These are phyloP conservation scores for Chiua virens DNA, from an alignment of 768 basidiomycete species.

Conservation along the genomic window DNA sequence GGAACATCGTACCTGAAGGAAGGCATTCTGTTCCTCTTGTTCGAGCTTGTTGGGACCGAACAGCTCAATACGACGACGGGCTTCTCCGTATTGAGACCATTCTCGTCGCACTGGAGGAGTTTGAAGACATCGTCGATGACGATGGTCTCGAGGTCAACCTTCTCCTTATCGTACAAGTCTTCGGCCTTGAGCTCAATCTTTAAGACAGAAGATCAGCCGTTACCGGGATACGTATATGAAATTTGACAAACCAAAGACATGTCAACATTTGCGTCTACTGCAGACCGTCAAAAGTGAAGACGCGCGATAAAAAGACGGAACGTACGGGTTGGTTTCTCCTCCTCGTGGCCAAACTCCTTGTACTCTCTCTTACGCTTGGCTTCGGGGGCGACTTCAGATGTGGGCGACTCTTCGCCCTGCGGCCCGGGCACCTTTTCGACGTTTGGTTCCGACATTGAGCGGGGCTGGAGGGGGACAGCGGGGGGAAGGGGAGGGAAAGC, in stretches of 20 bases:
- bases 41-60: conserved; percentile 98
- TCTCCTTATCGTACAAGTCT: conserved; percentile 97
- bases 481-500: conserved; percentile 8
- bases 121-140: conserved; percentile 97
- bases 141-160: conserved; percentile 97
- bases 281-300: conserved; percentile 1
- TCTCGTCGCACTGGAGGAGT: conserved; percentile 86
- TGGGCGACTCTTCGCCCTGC: conserved; percentile 46
- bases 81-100: conserved; percentile 76
- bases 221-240: not conserved
- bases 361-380: conserved; percentile 76
- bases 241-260: conserved; percentile 63
- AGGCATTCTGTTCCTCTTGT: conserved; percentile 83
- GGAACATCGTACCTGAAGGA: conserved; percentile 67
- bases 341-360: conserved; percentile 81
- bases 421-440: conserved; percentile 70
- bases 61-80: conserved; percentile 78
- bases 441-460: conserved; percentile 38
- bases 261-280: conserved; percentile 81
- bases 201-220: not conserved
- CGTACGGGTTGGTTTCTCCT: conserved; percentile 67
- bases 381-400: conserved; percentile 18
- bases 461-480: not conserved
- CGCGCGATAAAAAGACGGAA: conserved; percentile 3
- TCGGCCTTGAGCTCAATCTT: conserved; percentile 88